A percentile compares a stretch with the other conserved stretches of the same genome.
Conservation (phyloP, 371 early-diverging fungal species). For the Rhizopus arrhizus region DNA sequence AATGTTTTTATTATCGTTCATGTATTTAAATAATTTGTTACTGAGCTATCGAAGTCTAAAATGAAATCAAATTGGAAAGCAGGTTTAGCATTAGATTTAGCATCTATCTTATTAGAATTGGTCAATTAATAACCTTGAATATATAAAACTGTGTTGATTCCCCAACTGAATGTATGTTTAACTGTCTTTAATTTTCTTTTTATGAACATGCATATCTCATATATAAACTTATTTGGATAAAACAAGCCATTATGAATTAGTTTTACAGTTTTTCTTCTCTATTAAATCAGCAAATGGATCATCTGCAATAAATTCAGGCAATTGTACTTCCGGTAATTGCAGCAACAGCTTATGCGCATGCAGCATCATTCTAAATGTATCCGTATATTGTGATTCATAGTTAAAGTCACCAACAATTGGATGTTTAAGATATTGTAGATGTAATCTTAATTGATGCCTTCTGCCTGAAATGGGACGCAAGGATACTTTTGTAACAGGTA, state of each 20-base stretch:
- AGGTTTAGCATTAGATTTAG: too few relatives aligned
- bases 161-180: too few relatives aligned
- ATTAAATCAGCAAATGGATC: conserved; percentile 31
- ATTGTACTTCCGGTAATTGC: conserved; percentile 22
- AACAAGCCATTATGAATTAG: not conserved
- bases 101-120: too few relatives aligned
- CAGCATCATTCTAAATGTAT: conserved; percentile 52
- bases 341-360: conserved; percentile 39
- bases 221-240: too few relatives aligned
- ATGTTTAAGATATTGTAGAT: conserved; percentile 60
- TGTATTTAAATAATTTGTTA: too few relatives aligned
- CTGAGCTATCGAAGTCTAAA: too few relatives aligned
- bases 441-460: conserved; percentile 73
- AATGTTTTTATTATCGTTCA: too few relatives aligned
- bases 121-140: too few relatives aligned
- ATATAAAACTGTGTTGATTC: too few relatives aligned
- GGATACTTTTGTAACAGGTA: conserved; percentile 37
- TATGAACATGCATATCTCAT: too few relatives aligned
- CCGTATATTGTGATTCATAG: conserved; percentile 47
- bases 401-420: conserved; percentile 66
- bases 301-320: conserved; percentile 15
- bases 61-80: too few relatives aligned
- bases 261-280: not conserved
- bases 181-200: too few relatives aligned
- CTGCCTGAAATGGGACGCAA: conserved; percentile 66